Base-by-base conservation (phyloP, 305 asterid genomes). In the Fraxinus floribunda region DNA sequence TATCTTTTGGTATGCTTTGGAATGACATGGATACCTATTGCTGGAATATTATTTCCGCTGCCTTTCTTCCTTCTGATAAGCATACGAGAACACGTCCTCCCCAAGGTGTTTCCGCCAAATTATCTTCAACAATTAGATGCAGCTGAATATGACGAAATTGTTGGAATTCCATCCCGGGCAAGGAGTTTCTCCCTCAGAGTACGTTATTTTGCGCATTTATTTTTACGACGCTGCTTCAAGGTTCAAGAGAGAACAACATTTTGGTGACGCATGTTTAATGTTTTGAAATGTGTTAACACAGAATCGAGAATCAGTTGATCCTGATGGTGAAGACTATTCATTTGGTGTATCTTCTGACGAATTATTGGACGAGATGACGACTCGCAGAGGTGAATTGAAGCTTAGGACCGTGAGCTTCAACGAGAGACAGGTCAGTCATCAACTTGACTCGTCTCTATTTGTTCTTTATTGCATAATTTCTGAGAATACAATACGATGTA, bases 11-110 rank as follows among this genome's bases (percentile, higher is more conserved):
- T 91, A 44, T 94, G 98, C 88, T 95, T 89, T 20, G 99, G 97
- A 64, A 89, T 95, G 84, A 94, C 99, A 66, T 94, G 99, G 99
- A 94, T 95, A 75, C 99, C 99, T 0, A 81, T 92, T 34, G 98
- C 95, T 46, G 99, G 98, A 79, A 91, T 95, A 71, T 74, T 95
- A 85, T 95, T 95, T 81, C 99, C 99, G 0, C 68, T 95, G 20
- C 98, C 93, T 0, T 94, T 94, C 88, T 95, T 94, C 93, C 79
- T 94, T 72, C 90, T 94, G 82, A 90, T 94, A 83, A 79, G 86
- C 84, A 87, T 95, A 80, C 88, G 99, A 84, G 92, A 92, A 83
- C 97, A 94, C 81, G 0, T 92, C 34, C 97, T 95, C 18, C 99
- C 99, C 20, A 93, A 86, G 91, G 13, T 90, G 71, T 92, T 95